Conservation (phyloP, 352 stramenopile genomes). For the Phytophthora quininea region DNA sequence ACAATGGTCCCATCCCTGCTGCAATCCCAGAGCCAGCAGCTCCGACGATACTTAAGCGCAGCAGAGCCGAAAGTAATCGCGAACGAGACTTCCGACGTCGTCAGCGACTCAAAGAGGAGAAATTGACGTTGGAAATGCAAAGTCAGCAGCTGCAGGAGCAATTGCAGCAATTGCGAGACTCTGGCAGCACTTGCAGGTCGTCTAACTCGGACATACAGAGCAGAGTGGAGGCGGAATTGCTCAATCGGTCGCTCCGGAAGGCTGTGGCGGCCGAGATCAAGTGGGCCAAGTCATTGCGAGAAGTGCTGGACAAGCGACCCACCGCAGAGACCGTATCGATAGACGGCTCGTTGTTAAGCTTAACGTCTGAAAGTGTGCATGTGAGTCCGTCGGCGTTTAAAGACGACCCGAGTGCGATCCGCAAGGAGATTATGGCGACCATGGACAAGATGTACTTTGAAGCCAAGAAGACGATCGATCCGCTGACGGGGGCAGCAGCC, state of each 20-base stretch:
- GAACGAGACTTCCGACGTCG: constrained; percentile 24
- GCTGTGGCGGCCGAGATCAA: constrained; percentile 20
- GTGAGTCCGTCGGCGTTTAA: constrained; percentile 1
- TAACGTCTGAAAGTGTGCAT: constrained; percentile 1
- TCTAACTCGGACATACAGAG: constrained; percentile 9
- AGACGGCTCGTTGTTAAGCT: constrained; percentile 13
- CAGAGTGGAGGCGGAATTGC: constrained; percentile 19
- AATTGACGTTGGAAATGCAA: constrained; percentile 31
- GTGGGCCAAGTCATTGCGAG: constrained; percentile 29
- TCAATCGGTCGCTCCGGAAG: constrained; percentile 26
- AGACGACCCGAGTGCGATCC: constrained; percentile 20
- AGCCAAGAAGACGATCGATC: constrained; percentile 31
- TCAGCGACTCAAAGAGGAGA: constrained; percentile 30
- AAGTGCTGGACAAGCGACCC: constrained; percentile 19
- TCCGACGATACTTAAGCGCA: constrained; percentile 6
- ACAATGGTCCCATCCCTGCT: constrained; percentile 14
- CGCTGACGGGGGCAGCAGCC: constrained; percentile 22
- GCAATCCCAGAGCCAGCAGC: background rate
- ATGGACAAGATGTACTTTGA: constrained; percentile 39
- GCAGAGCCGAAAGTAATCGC: constrained; percentile 10
- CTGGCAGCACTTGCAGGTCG: constrained; percentile 11
- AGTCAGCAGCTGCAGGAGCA: constrained; percentile 23
- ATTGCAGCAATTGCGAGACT: constrained; percentile 16
- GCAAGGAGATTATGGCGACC: constrained; percentile 24
- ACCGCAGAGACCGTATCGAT: constrained; percentile 30